Evolutionary conservation across 1,284 basidiomycete species (phyloP), one percentile per base, ranked within the genome.

Genomic region (Pseudozyma thailandica): DNA sequence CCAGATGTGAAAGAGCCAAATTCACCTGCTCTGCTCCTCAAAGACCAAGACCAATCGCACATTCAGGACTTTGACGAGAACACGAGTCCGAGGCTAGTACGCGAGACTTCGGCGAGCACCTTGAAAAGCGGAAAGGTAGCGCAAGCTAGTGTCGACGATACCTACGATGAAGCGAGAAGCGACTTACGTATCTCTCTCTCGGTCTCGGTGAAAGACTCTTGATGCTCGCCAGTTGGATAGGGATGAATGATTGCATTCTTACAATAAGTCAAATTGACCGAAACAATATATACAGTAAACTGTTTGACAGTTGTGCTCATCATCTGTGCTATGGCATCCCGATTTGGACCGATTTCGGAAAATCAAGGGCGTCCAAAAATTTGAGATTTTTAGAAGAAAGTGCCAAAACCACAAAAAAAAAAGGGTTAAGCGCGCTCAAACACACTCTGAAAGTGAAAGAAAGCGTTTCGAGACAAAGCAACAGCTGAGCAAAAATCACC

Each of bases 361-460:
- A 16, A 26, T 42, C 3, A 26, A 45, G 49, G 55, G 28, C 20
- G 15, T 30, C 8, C 41, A 62, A 62, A 62, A 55, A 35, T 62
- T 62, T 62, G 50, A 55, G 52, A 50, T 35, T 55, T 62, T 62
- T 45, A 42, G 59, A 62, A 62, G 59, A 62, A 62, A 41, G 28
- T 23, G 49, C 30, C 21, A 6, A 18, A 23, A 10, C 38, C 23
- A 23, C 25, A 18, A 30, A 35, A 35, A 16, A 18, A 49, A 23
- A 39, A 42, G n/a, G n/a, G n/a, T n/a, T n/a, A n/a, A n/a, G n/a
- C n/a, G n/a, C n/a, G 10, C 21, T 25, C 39, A 21, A 2, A 42
- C 10, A 26, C n/a, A 18, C 21, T 28, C 27, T 41, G n/a, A 28
- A 4, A 39, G 25, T 31, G 7, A 15, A 7, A 31, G 8, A 31